These are phyloP conservation scores for Trametes polyzona DNA, from an alignment of 1,284 basidiomycete genomes.

Conservation along the genomic window DNA sequence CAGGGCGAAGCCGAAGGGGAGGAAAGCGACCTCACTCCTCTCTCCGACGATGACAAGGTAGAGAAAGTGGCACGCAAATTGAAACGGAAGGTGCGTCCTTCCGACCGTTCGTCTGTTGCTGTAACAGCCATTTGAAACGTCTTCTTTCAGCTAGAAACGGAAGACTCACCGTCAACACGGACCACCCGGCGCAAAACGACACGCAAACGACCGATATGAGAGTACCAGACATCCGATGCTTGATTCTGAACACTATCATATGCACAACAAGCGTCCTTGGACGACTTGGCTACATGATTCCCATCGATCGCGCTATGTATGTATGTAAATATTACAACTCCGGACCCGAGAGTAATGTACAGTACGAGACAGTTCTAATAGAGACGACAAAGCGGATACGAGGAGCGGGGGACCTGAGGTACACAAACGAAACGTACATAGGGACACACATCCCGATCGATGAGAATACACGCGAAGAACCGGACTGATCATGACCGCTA, in stretches of 20 bases:
- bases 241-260: neutral
- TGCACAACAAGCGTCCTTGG: no score
- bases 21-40: slow-evolving; percentile 40
- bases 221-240: no score
- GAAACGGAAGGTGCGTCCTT: slow-evolving; percentile 30
- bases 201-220: neutral
- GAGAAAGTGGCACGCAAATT: slow-evolving; percentile 14
- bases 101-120: neutral
- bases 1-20: slow-evolving; percentile 17
- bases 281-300: slow-evolving; percentile 1
- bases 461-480: slow-evolving; percentile 8
- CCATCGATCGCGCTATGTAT: slow-evolving; percentile 9
- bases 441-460: slow-evolving; percentile 6
- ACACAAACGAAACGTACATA: slow-evolving; percentile 7
- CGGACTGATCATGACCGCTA: neutral
- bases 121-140: neutral
- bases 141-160: slow-evolving; percentile 13
- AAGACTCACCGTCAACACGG: neutral
- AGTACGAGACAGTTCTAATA: slow-evolving; percentile 16
- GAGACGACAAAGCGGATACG: neutral
- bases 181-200: slow-evolving; percentile 4
- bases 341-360: slow-evolving; percentile 11
- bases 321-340: slow-evolving; percentile 21
- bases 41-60: slow-evolving; percentile 32
- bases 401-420: neutral